phyloP scores from a whole-genome alignment of 202 grass and related monocot genomes.

The Brachypodium distachyon region DNA sequence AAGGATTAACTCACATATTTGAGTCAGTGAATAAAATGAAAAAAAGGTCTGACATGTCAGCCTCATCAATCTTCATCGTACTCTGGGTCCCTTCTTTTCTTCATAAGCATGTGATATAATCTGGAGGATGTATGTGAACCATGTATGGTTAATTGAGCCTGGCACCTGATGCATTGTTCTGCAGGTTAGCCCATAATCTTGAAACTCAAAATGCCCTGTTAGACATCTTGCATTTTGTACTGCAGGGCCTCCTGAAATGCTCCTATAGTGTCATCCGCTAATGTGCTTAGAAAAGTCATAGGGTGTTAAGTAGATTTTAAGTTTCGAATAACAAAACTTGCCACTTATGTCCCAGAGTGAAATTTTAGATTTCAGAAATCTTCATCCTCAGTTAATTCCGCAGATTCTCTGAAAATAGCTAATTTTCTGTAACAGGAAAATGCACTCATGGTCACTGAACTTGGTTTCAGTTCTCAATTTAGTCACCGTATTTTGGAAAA shows the following conservation, averaged over 20 bases:
- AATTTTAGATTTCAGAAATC: not conserved
- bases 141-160: not conserved
- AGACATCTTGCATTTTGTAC: not conserved
- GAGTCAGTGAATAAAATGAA: not conserved
- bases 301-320: not conserved
- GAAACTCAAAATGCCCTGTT: not conserved
- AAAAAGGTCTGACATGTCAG: not conserved
- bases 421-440: too few relatives aligned
- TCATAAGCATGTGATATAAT: not conserved
- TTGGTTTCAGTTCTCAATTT: too few relatives aligned
- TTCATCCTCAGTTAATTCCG: not conserved
- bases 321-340: not conserved
- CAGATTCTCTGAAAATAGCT: not conserved
- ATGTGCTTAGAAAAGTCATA: not conserved
- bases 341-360: not conserved
- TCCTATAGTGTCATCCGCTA: not conserved
- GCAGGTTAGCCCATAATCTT: not conserved
- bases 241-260: not conserved
- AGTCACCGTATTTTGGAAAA: too few relatives aligned
- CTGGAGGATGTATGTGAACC: not conserved
- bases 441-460: too few relatives aligned
- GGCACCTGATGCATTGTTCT: not conserved
- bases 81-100: too few relatives aligned
- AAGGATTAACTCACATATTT: not conserved
- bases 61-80: not conserved